phyloP scores from a whole-genome alignment of 2,329 filamentous ascomycete genomes.

The Decorospora gaudefroyi region DNA sequence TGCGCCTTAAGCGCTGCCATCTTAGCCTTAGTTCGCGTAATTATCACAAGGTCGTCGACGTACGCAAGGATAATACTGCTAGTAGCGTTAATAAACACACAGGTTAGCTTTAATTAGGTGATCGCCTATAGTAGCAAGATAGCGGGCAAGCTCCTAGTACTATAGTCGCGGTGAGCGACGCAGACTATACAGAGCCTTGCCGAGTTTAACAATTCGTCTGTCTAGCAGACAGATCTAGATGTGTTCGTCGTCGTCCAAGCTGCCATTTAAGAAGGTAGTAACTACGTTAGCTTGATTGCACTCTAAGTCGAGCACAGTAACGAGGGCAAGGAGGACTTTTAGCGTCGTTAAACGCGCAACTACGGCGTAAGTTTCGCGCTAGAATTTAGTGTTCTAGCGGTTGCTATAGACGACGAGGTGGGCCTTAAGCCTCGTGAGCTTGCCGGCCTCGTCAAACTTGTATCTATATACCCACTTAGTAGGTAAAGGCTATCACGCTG shows the following conservation, averaged over 20 bases:
- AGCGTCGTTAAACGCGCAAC: background rate
- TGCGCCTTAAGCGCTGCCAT: background rate
- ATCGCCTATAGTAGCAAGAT: background rate
- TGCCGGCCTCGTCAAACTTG: background rate
- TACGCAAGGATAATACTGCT: background rate
- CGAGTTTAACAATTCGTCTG: background rate
- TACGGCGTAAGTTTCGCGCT: background rate
- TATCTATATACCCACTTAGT: background rate
- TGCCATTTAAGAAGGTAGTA: background rate
- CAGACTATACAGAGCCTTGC: background rate
- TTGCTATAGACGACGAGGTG: background rate
- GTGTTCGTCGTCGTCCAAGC: background rate
- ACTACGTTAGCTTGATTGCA: background rate
- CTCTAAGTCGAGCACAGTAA: background rate
- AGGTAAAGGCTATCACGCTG: constrained; percentile 5
- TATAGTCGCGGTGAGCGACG: background rate
- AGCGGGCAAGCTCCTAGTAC: background rate
- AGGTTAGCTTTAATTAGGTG: background rate
- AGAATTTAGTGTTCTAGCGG: background rate
- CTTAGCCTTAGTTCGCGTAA: background rate
- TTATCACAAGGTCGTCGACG: background rate
- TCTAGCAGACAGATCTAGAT: background rate
- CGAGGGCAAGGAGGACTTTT: background rate
- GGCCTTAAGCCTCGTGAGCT: background rate
- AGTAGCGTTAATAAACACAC: background rate